A percentile compares a stretch with the other conserved stretches of the same genome.
phyloP scores from a whole-genome alignment of 1,284 basidiomycete genomes.

The Pyrrhoderma noxium region DNA sequence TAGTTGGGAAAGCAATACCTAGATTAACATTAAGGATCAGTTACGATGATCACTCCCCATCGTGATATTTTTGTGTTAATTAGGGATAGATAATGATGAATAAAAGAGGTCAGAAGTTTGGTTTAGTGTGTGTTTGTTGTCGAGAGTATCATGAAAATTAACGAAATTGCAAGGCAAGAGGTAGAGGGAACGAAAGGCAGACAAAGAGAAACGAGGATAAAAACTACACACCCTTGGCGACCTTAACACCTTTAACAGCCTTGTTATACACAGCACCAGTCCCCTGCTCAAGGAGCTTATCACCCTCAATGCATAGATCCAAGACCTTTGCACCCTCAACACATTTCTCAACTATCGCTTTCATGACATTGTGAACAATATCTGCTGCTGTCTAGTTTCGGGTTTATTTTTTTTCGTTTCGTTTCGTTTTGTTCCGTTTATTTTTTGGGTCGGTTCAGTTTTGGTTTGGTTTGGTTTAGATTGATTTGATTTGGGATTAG shows the following conservation, averaged over 20 bases:
- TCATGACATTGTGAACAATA: slow-evolving; percentile 80
- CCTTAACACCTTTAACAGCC: slow-evolving; percentile 77
- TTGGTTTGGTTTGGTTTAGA: no score
- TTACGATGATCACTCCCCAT: neutral
- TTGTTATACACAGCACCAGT: slow-evolving; percentile 89
- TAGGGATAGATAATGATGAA: neutral
- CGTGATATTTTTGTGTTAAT: neutral
- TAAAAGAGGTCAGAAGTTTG: no score
- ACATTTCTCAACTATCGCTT: slow-evolving; percentile 72
- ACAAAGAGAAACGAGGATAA: no score
- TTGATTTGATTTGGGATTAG: no score
- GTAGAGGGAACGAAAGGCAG: no score
- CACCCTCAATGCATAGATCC: slow-evolving; percentile 88
- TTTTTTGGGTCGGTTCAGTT: no score
- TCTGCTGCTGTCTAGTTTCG: slow-evolving; percentile 76
- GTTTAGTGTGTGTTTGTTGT: no score
- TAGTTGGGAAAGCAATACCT: slow-evolving; percentile 94
- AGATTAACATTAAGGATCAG: neutral
- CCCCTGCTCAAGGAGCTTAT: slow-evolving; percentile 85
- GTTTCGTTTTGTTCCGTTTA: no score
- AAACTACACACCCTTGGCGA: slow-evolving; percentile 85
- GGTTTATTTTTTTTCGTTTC: slow-evolving; percentile 9
- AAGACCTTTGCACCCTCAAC: slow-evolving; percentile 83
- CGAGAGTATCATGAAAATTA: no score
- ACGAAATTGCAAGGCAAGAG: no score